A percentile compares a stretch with the other conserved stretches of the same genome.
These are phyloP conservation scores for Suhomyces guaymorum DNA, from an alignment of 1,139 yeast species.

Conservation along the genomic window DNA sequence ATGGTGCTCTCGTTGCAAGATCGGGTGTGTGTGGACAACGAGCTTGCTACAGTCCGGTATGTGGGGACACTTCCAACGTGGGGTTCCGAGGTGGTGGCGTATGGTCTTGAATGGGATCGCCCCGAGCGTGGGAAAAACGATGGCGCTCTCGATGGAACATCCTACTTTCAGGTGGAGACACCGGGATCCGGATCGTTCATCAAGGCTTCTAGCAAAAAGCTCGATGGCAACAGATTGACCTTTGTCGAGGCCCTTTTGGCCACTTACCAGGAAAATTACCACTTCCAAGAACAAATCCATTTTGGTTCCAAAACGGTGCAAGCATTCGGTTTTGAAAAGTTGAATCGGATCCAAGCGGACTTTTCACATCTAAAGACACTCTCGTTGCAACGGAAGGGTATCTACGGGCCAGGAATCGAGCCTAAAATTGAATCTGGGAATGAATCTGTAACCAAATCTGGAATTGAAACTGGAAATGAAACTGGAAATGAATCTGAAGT, in stretches of 20 bases:
- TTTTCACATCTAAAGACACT: conserved; percentile 47
- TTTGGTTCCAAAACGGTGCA: conserved; percentile 62
- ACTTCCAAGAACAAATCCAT: conserved; percentile 27
- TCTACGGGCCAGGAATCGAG: conserved; percentile 5
- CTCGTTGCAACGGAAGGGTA: conserved; percentile 45
- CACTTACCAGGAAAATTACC: conserved; percentile 41
- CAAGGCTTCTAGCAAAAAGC: conserved; percentile 42
- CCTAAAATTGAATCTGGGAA: background rate
- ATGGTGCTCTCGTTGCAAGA: conserved; percentile 4
- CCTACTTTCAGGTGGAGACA: conserved; percentile 51
- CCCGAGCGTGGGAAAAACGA: conserved; percentile 70
- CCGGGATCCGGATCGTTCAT: conserved; percentile 65
- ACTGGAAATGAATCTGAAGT: background rate
- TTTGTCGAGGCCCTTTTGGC: conserved; percentile 52
- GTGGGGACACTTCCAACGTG: conserved; percentile 61
- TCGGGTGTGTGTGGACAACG: conserved; percentile 8
- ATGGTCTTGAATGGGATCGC: conserved; percentile 90
- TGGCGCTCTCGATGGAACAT: conserved; percentile 64
- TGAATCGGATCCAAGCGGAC: conserved; percentile 49
- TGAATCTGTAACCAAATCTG: too few species aligned
- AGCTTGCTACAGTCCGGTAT: conserved; percentile 52
- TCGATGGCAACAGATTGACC: conserved; percentile 23
- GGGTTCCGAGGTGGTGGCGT: conserved; percentile 52
- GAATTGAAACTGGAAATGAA: too few species aligned
- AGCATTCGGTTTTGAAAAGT: conserved; percentile 63